A percentile compares a stretch with the other conserved stretches of the same genome.
Evolutionary conservation across 352 stramenopile species (phyloP).

Genomic region (Phytophthora nicotianae): DNA sequence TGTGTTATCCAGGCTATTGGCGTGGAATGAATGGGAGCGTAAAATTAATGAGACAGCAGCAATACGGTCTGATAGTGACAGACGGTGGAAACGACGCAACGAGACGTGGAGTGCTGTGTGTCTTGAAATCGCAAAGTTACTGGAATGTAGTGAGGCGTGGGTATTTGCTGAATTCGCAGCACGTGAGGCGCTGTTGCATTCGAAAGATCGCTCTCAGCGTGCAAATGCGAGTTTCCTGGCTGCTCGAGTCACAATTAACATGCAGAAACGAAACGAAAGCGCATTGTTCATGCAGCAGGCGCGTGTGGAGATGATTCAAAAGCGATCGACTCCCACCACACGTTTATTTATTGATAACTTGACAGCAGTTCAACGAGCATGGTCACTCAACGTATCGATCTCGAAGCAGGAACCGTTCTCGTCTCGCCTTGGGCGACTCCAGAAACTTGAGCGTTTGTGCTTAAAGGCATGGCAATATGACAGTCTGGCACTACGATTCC

Average conservation of each 20-base stretch:
- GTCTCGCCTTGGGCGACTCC: slow-evolving; percentile 42
- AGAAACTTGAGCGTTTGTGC: slow-evolving; percentile 71
- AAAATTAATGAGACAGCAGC: slow-evolving; percentile 22
- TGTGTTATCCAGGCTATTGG: slow-evolving; percentile 21
- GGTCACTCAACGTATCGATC: slow-evolving; percentile 36
- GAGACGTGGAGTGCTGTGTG: slow-evolving; percentile 50
- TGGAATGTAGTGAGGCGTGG: slow-evolving; percentile 48
- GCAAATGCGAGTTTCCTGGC: slow-evolving; percentile 39
- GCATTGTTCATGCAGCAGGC: slow-evolving; percentile 39
- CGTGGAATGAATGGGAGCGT: slow-evolving; percentile 41
- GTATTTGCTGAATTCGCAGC: slow-evolving; percentile 34
- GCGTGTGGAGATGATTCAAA: slow-evolving; percentile 25
- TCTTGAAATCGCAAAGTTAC: slow-evolving; percentile 40
- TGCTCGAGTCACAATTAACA: slow-evolving; percentile 23
- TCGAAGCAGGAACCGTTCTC: slow-evolving; percentile 48
- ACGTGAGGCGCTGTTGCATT: slow-evolving; percentile 28
- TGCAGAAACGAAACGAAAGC: slow-evolving; percentile 30
- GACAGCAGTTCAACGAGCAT: slow-evolving; percentile 40
- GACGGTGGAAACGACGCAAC: slow-evolving; percentile 32
- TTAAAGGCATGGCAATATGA: slow-evolving; percentile 60
- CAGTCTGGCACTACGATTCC: slow-evolving; percentile 43
- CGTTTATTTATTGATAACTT: slow-evolving; percentile 34
- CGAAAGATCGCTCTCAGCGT: slow-evolving; percentile 32
- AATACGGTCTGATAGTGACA: slow-evolving; percentile 5
- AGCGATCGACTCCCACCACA: neutral